A percentile compares a stretch with the other conserved stretches of the same genome.
Evolutionary conservation across 768 basidiomycete species (phyloP).

Genomic region (Favolaschia claudopus): DNA sequence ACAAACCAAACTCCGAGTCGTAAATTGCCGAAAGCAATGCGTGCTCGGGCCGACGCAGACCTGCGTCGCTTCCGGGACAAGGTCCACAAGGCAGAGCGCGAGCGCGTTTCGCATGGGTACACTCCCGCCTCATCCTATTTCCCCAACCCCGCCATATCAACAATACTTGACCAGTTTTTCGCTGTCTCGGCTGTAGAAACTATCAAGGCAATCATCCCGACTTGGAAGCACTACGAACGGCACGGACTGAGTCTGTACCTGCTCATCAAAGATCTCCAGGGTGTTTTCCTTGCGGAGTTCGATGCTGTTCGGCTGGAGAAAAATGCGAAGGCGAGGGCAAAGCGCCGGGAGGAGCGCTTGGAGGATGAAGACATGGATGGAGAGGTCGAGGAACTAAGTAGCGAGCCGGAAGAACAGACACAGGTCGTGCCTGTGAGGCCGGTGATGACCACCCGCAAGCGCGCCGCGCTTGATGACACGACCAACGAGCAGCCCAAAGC

Average conservation of each 20-base stretch:
- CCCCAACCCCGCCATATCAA: background rate
- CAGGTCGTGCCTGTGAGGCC: background rate
- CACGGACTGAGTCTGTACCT: background rate
- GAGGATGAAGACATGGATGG: background rate
- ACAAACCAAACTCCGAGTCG: background rate
- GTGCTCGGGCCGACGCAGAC: background rate
- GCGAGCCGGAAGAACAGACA: background rate
- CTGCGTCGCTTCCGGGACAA: background rate
- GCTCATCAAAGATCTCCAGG: background rate
- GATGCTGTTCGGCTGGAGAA: slow-evolving; percentile 3
- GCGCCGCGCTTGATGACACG: background rate
- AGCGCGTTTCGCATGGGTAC: background rate
- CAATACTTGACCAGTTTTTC: background rate
- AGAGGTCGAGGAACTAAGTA: background rate
- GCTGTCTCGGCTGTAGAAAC: background rate
- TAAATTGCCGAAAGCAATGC: background rate
- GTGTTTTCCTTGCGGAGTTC: background rate
- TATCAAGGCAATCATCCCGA: background rate
- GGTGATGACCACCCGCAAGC: background rate
- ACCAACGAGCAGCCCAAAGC: background rate
- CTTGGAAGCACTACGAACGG: slow-evolving; percentile 2
- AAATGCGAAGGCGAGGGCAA: background rate
- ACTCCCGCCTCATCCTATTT: background rate
- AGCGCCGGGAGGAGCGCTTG: background rate
- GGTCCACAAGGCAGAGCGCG: background rate